Evolutionary conservation across 305 asterid genomes (phyloP).

Genomic region (Rubia tinctorum): DNA sequence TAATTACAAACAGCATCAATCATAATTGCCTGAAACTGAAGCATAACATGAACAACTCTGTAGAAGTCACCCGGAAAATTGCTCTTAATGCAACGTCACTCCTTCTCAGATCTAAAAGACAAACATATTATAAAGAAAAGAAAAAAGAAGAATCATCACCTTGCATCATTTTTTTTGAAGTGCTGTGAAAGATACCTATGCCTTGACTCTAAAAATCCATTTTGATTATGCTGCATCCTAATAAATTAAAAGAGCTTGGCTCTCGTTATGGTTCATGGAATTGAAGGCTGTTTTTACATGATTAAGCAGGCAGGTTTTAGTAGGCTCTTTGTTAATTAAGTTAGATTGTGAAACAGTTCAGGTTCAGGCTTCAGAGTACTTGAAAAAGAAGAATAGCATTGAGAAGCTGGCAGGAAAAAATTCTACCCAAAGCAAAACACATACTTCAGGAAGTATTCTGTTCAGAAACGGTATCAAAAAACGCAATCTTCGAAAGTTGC

Average conservation of each 20-base stretch:
- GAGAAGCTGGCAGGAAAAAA: conserved; percentile 27
- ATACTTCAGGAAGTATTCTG: conserved; percentile 51
- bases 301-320: not conserved
- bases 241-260: not conserved
- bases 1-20: not conserved
- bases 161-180: no score
- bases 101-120: not conserved
- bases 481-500: conserved; percentile 51
- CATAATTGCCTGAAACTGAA: not conserved
- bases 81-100: not conserved
- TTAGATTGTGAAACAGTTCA: conserved; percentile 53
- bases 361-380: conserved; percentile 55
- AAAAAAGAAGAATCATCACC: no score
- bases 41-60: not conserved
- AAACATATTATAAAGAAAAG: no score
- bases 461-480: conserved; percentile 59
- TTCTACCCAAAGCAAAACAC: conserved; percentile 27
- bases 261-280: not conserved
- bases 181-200: not conserved
- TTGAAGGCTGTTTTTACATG: not conserved
- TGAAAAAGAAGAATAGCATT: conserved; percentile 39
- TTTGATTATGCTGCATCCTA: not conserved
- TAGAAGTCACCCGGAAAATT: not conserved
- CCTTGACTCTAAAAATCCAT: not conserved
- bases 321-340: conserved; percentile 13